These are phyloP conservation scores for Spirogloea muscicola DNA, from an alignment of 139 green algal genomes.

Conservation along the genomic window DNA sequence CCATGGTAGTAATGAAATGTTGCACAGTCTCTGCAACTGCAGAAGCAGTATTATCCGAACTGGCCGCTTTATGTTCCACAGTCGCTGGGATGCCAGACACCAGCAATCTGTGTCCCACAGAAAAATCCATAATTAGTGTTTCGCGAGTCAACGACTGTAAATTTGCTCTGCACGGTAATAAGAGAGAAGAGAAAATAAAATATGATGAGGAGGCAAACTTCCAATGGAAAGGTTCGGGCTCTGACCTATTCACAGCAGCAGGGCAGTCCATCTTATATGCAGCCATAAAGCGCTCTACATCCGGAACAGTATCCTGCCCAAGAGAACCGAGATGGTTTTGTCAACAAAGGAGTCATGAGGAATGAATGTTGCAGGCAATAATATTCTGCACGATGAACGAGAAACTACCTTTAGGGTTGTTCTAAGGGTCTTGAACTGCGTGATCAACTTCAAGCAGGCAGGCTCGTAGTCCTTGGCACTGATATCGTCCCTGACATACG, in stretches of 20 bases:
- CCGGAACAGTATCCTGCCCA: conserved; percentile 65
- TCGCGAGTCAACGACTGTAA: no score
- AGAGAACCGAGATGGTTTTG: no score
- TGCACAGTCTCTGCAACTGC: conserved; percentile 78
- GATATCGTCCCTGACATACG: conserved; percentile 60
- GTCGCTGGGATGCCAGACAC: conserved; percentile 78
- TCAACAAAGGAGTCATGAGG: no score
- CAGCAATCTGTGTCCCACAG: no score
- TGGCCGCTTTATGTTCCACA: conserved; percentile 61
- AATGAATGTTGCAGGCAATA: no score
- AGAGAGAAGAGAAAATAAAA: no score
- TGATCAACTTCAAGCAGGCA: conserved; percentile 81
- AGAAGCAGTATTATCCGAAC: conserved; percentile 40
- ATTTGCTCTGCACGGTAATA: no score
- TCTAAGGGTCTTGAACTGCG: conserved; percentile 80
- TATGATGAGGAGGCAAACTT: no score
- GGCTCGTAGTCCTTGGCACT: conserved; percentile 74
- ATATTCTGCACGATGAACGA: no score
- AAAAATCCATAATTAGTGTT: no score
- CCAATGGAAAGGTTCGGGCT: no score
- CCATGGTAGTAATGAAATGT: conserved; percentile 93
- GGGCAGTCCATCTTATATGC: conserved; percentile 94
- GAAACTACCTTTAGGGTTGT: conserved; percentile 36
- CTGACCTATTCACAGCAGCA: conserved; percentile 71
- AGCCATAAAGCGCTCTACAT: conserved; percentile 81